phyloP scores from a whole-genome alignment of 305 asterid species.

The Stenogyne calaminthoides region DNA sequence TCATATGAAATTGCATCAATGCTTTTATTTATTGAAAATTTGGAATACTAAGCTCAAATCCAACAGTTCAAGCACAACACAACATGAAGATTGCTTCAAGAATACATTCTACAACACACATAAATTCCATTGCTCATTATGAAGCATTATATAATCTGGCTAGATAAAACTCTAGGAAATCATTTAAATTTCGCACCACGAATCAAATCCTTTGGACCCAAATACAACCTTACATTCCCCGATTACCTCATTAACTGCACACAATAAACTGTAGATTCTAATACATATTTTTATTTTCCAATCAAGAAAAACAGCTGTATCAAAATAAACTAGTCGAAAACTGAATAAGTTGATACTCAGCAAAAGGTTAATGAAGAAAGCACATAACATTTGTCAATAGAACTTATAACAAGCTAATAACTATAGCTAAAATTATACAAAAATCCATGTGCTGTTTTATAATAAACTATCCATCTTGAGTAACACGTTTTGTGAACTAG shows the following conservation, averaged over 20 bases:
- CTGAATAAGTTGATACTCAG: background rate
- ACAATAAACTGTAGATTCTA: background rate
- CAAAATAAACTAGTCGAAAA: background rate
- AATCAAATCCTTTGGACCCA: background rate
- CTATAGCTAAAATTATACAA: background rate
- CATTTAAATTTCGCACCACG: background rate
- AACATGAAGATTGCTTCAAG: no score
- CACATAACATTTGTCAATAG: background rate
- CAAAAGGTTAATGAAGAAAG: background rate
- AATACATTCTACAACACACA: background rate
- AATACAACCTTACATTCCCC: background rate
- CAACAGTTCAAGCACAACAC: no score
- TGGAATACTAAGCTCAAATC: no score
- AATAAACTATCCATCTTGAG: background rate
- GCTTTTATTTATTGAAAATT: no score
- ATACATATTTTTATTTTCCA: background rate
- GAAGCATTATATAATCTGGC: no score
- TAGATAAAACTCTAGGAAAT: no score
- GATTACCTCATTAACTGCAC: background rate
- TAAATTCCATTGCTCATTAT: no score
- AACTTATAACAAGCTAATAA: slow-evolving; percentile 1
- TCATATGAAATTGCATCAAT: no score
- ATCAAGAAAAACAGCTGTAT: background rate
- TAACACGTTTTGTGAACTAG: background rate
- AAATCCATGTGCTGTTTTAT: background rate